phyloP scores from a whole-genome alignment of 805 yeast genomes.

The Metschnikowia bowlesiae region DNA sequence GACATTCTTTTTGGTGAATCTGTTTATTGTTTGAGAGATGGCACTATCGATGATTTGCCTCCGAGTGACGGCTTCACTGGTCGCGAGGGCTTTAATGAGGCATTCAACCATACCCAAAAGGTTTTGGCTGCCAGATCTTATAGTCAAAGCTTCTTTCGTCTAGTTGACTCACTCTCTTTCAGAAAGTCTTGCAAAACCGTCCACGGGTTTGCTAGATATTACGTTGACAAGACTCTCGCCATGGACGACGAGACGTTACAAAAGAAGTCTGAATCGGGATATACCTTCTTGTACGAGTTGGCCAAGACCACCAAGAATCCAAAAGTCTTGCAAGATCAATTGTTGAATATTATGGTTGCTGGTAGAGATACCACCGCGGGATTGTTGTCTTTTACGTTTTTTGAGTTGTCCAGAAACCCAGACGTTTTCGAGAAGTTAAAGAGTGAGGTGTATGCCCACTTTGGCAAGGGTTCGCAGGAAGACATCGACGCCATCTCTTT shows the following conservation, averaged over 20 bases:
- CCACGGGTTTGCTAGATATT: slow-evolving; percentile 15
- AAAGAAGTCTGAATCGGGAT: slow-evolving; percentile 21
- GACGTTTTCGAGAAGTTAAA: slow-evolving; percentile 28
- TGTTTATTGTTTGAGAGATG: slow-evolving; percentile 30
- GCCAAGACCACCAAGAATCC: slow-evolving; percentile 36
- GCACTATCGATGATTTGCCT: slow-evolving; percentile 23
- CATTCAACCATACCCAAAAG: slow-evolving; percentile 32
- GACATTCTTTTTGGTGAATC: slow-evolving; percentile 41
- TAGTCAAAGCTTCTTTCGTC: slow-evolving; percentile 26
- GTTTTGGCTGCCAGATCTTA: slow-evolving; percentile 31
- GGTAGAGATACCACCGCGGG: slow-evolving; percentile 44
- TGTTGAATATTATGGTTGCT: slow-evolving; percentile 38
- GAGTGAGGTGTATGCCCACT: slow-evolving; percentile 25
- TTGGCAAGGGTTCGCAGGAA: slow-evolving; percentile 30
- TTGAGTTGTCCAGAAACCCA: slow-evolving; percentile 34
- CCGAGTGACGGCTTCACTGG: slow-evolving; percentile 23
- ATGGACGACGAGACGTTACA: slow-evolving; percentile 14
- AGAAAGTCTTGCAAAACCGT: slow-evolving; percentile 27
- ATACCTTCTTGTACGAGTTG: slow-evolving; percentile 36
- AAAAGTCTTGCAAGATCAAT: slow-evolving; percentile 32
- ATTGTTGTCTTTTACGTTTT: slow-evolving; percentile 30
- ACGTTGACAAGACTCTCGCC: slow-evolving; percentile 16
- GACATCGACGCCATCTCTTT: slow-evolving; percentile 29
- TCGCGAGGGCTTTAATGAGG: slow-evolving; percentile 29
- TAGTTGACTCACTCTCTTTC: slow-evolving; percentile 26